Base-by-base conservation (phyloP, 2,329 filamentous ascomycete genomes). In the Endothia cerciana region DNA sequence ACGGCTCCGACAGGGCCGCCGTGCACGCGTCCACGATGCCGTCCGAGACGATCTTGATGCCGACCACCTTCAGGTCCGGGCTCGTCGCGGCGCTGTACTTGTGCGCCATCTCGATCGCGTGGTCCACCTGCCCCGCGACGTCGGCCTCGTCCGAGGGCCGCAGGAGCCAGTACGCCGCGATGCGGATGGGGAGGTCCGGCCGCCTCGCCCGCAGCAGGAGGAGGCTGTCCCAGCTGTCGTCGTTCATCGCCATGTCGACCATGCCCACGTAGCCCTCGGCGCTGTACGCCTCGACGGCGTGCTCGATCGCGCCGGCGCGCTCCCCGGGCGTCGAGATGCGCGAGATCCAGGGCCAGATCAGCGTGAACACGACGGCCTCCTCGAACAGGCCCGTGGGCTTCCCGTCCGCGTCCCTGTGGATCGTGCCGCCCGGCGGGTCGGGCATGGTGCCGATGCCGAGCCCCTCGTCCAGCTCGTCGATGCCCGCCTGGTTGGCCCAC, bases 11-110 rank as follows among this genome's bases (percentile, higher is more conserved):
- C 1, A 90, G 74, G 0, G 83, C 85, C 0, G 88, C 88, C 1
- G 88, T 90, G 74, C 87, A 90, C 0, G 85, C 85, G 69, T 90
- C 88, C 45, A 90, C 80, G 43, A 88, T 85, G 13, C 88, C 88
- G 66, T 90, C 88, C 70, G 84, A 85, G 47, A 90, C 88, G 28
- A 90, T 74, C 72, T 90, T 90, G 74, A 90, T 82, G 4, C 88
- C 88, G 0, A 86, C 83, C 10, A 90, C 74, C 22, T 84, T 83
- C 64, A 79, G 79, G 68, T 83, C 79, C 1, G 81, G 82, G 58
- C 75, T 80, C 5, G 77, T 81, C 2, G 74, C 65, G 15, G 72
- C 73, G 71, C 81, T 84, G 74, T 80, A 83, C 64, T 79, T 70
- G n/a, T 69, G 70, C 38, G 75, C 77, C 57, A 86, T 75, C 72